phyloP scores from a whole-genome alignment of 495 filamentous ascomycete genomes.

The Trichoderma erinaceum region DNA sequence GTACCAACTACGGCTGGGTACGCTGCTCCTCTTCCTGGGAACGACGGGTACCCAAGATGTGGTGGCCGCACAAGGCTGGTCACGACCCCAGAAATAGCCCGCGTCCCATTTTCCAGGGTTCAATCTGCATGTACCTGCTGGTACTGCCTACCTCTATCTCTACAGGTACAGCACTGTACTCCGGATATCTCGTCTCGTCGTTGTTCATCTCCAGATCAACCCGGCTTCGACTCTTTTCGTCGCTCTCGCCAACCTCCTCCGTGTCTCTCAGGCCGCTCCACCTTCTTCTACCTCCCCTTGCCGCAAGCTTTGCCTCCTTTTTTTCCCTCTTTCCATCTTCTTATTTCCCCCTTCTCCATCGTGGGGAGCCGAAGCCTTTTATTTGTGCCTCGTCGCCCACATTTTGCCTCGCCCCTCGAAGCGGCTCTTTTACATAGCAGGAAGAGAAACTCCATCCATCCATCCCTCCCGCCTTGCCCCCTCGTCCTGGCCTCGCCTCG shows the following conservation, averaged over 20 bases:
- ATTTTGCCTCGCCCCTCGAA: slow-evolving; percentile 2
- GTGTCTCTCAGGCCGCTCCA: slow-evolving; percentile 2
- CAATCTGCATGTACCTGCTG: no score
- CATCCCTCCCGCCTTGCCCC: neutral
- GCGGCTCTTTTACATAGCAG: neutral
- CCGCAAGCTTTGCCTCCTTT: neutral
- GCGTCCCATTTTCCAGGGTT: no score
- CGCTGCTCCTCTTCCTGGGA: neutral
- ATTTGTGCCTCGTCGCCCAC: slow-evolving; percentile 7
- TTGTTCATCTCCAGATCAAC: neutral
- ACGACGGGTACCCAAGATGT: neutral
- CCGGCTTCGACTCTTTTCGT: neutral
- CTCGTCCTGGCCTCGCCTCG: neutral
- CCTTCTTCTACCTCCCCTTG: neutral
- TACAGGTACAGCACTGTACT: no score
- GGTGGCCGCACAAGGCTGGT: neutral
- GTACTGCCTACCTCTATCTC: no score
- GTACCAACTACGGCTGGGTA: neutral
- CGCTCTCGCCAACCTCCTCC: neutral
- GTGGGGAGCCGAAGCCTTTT: neutral
- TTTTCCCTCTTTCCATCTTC: neutral
- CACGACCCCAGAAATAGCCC: slow-evolving; percentile 4
- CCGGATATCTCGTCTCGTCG: neutral
- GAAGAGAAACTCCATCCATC: neutral
- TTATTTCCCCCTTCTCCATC: neutral